phyloP scores from a whole-genome alignment of 2,329 filamentous ascomycete genomes.

The Cladophialophora chaetospira region DNA sequence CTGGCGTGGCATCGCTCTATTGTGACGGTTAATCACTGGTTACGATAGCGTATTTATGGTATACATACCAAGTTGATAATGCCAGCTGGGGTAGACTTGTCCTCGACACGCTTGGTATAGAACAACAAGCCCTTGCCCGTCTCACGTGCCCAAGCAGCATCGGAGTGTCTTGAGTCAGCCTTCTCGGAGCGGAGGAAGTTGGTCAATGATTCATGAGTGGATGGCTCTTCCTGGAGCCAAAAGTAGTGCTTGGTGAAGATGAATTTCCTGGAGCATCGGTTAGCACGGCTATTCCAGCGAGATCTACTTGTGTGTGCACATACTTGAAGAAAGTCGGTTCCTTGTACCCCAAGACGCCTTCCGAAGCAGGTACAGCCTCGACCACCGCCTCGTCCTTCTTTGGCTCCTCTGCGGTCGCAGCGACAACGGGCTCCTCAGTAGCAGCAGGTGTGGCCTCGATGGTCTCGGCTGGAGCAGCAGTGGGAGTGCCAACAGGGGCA shows the following conservation, averaged over 20 bases:
- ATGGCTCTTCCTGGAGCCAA: slow-evolving; percentile 74
- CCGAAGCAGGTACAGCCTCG: slow-evolving; percentile 70
- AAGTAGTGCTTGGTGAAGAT: slow-evolving; percentile 93
- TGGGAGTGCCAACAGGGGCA: slow-evolving; percentile 32
- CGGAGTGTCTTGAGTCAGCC: slow-evolving; percentile 70
- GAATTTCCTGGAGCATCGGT: slow-evolving; percentile 66
- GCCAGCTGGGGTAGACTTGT: slow-evolving; percentile 78
- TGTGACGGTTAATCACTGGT: slow-evolving; percentile 5
- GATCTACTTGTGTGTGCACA: slow-evolving; percentile 45
- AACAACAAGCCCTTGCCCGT: slow-evolving; percentile 95
- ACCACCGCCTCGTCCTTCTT: slow-evolving; percentile 47
- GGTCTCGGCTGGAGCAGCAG: slow-evolving; percentile 29
- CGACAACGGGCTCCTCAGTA: slow-evolving; percentile 35
- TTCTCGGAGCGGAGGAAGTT: slow-evolving; percentile 88
- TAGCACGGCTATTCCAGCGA: not conserved
- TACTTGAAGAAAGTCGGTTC: slow-evolving; percentile 87
- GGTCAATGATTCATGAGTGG: slow-evolving; percentile 72
- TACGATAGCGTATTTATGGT: slow-evolving; percentile 51
- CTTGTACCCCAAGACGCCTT: slow-evolving; percentile 89
- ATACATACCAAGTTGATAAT: slow-evolving; percentile 78
- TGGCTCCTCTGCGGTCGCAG: slow-evolving; percentile 44
- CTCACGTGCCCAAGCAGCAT: slow-evolving; percentile 85
- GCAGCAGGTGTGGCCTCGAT: slow-evolving; percentile 33
- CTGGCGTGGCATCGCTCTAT: slow-evolving; percentile 68
- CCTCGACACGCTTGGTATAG: slow-evolving; percentile 78